phyloP scores from a whole-genome alignment of 1,284 basidiomycete genomes.

The Xerocomus nothofagi region DNA sequence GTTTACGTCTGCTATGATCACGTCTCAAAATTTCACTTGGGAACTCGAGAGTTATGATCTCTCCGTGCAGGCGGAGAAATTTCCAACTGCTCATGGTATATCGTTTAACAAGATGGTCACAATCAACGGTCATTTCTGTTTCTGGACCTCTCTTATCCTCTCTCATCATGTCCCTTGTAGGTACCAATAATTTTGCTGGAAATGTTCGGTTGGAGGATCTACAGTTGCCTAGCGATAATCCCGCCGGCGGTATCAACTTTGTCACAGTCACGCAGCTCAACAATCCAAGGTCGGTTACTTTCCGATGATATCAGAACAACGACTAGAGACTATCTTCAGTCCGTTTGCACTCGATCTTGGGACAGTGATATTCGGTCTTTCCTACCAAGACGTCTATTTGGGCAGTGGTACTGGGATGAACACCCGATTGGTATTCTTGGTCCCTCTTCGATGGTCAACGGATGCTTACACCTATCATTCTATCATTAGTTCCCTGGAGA shows the following conservation, averaged over 20 bases:
- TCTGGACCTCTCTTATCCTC: neutral
- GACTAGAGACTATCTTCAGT: slow-evolving; percentile 35
- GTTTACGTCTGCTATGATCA: slow-evolving; percentile 65
- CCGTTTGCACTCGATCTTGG: slow-evolving; percentile 73
- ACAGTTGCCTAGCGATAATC: slow-evolving; percentile 71
- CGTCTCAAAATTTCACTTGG: slow-evolving; percentile 72
- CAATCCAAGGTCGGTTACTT: slow-evolving; percentile 56
- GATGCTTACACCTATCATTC: slow-evolving; percentile 3
- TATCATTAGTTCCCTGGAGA: slow-evolving; percentile 47
- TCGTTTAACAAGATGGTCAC: slow-evolving; percentile 60
- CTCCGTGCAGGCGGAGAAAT: slow-evolving; percentile 66
- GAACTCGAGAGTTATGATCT: slow-evolving; percentile 57
- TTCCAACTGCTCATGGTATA: slow-evolving; percentile 62
- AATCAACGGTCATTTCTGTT: slow-evolving; percentile 44
- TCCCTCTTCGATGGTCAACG: neutral
- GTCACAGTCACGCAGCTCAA: slow-evolving; percentile 55
- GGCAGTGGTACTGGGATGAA: slow-evolving; percentile 57
- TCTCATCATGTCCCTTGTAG: slow-evolving; percentile 30
- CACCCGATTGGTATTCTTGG: slow-evolving; percentile 47
- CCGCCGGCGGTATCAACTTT: slow-evolving; percentile 69
- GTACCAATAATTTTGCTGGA: slow-evolving; percentile 66
- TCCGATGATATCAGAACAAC: neutral
- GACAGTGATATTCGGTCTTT: slow-evolving; percentile 64
- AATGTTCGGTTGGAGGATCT: slow-evolving; percentile 63
- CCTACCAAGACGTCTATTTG: slow-evolving; percentile 59